Conservation (phyloP, 352 stramenopile species). For the Pythium periplocum region DNA sequence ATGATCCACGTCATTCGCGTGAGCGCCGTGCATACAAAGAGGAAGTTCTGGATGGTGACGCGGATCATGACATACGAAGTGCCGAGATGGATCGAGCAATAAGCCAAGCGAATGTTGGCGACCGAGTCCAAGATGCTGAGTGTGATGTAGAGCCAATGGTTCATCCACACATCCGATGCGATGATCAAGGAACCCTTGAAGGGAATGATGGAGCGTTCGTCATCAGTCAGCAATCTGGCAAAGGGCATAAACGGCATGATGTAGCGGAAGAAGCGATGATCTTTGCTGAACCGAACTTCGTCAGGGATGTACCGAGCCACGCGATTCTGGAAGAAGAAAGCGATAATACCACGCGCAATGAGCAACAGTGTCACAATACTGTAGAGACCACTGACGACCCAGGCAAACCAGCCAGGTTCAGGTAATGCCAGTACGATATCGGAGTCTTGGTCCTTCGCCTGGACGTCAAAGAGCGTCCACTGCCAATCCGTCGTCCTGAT, state of each 20-base stretch:
- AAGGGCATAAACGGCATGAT: constrained; percentile 42
- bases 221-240: constrained; percentile 25
- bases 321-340: constrained; percentile 30
- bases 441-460: constrained; percentile 29
- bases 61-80: constrained; percentile 50
- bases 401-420: constrained; percentile 31
- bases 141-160: constrained; percentile 62
- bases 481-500: constrained; percentile 35
- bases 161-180: constrained; percentile 60
- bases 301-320: constrained; percentile 38
- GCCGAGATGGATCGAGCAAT: constrained; percentile 37
- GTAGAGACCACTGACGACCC: constrained; percentile 30
- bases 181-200: constrained; percentile 52
- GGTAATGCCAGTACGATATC: constrained; percentile 40
- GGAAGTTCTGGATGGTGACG: constrained; percentile 44
- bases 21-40: constrained; percentile 47
- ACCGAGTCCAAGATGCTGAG: constrained; percentile 50
- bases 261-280: constrained; percentile 27
- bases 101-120: constrained; percentile 36
- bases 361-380: constrained; percentile 42
- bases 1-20: constrained; percentile 58
- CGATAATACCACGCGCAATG: constrained; percentile 36
- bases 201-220: constrained; percentile 31
- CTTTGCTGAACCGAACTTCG: constrained; percentile 27
- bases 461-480: constrained; percentile 41